Evolutionary conservation across 305 asterid genomes (phyloP).

Genomic region (Plantago rigida): DNA sequence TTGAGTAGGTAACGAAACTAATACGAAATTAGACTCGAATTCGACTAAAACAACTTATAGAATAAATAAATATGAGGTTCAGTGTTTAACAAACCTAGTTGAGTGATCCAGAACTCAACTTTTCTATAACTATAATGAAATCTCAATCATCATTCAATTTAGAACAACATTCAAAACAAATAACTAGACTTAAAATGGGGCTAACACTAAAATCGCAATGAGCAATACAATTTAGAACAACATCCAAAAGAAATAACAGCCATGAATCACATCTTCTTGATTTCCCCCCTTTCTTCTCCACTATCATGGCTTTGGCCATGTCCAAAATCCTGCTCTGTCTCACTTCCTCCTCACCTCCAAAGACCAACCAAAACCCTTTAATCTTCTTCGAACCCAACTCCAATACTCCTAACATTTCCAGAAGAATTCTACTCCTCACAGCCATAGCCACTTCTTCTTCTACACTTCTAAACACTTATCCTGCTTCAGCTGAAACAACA

Average conservation of each 20-base stretch:
- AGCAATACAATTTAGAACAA: too few relatives aligned
- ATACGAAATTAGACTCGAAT: too few relatives aligned
- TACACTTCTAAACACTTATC: conserved; percentile 31
- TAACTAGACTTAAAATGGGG: too few relatives aligned
- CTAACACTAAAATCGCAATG: too few relatives aligned
- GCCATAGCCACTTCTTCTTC: conserved; percentile 38
- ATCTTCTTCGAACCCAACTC: conserved; percentile 1
- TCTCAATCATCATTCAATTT: too few relatives aligned
- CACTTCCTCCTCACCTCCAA: conserved; percentile 29
- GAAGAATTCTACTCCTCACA: conserved; percentile 45
- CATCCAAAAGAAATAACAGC: conserved; percentile 13
- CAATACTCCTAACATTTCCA: conserved; percentile 17
- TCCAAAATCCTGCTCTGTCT: conserved; percentile 35
- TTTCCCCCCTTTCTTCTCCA: conserved; percentile 6
- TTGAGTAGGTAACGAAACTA: too few relatives aligned
- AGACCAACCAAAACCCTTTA: conserved; percentile 17
- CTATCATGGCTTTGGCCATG: conserved; percentile 36
- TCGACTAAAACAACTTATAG: too few relatives aligned
- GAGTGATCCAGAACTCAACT: too few relatives aligned
- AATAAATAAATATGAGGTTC: too few relatives aligned
- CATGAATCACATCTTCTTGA: conserved; percentile 27
- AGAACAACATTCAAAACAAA: too few relatives aligned
- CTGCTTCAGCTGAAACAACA: conserved; percentile 34
- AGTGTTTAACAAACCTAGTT: too few relatives aligned
- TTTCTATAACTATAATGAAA: too few relatives aligned